phyloP scores from a whole-genome alignment of 2,329 filamentous ascomycete species.

The Hymenoscyphus fructigenus region DNA sequence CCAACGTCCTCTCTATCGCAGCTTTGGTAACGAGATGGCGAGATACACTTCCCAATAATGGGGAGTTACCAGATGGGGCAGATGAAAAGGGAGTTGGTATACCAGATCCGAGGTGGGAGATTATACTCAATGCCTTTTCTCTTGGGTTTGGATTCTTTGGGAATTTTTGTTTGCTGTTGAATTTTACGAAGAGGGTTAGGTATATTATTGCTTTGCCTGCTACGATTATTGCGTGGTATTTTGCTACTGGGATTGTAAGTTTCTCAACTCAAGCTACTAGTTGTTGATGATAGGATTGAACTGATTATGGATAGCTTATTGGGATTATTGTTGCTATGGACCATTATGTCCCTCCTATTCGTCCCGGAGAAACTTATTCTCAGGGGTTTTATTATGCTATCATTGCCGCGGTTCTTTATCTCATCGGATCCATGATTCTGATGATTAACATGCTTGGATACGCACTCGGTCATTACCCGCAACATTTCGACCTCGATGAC shows the following conservation, averaged over 20 bases:
- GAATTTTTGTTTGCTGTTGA: conserved; percentile 66
- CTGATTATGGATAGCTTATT: conserved; percentile 46
- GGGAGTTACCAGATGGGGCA: conserved; percentile 43
- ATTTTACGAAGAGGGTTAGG: conserved; percentile 65
- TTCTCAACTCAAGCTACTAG: conserved; percentile 55
- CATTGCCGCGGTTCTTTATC: conserved; percentile 61
- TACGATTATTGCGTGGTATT: conserved; percentile 66
- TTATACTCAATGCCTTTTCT: conserved; percentile 62
- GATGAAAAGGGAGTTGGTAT: conserved; percentile 54
- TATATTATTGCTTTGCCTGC: conserved; percentile 67
- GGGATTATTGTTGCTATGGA: conserved; percentile 58
- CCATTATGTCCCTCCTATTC: conserved; percentile 48
- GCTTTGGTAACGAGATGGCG: conserved; percentile 66
- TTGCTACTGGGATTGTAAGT: conserved; percentile 58
- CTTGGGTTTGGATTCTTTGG: conserved; percentile 64
- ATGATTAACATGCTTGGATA: conserved; percentile 72
- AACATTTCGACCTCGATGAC: conserved; percentile 64
- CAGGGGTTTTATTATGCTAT: conserved; percentile 71
- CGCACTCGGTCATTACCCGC: conserved; percentile 66
- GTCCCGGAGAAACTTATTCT: conserved; percentile 53
- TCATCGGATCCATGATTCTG: conserved; percentile 59
- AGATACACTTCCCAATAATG: conserved; percentile 46
- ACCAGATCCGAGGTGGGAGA: conserved; percentile 60
- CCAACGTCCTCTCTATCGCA: conserved; percentile 67
- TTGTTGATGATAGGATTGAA: background rate